Base-by-base conservation (phyloP, 139 green algal genomes). In the Tetraselmis striata region DNA sequence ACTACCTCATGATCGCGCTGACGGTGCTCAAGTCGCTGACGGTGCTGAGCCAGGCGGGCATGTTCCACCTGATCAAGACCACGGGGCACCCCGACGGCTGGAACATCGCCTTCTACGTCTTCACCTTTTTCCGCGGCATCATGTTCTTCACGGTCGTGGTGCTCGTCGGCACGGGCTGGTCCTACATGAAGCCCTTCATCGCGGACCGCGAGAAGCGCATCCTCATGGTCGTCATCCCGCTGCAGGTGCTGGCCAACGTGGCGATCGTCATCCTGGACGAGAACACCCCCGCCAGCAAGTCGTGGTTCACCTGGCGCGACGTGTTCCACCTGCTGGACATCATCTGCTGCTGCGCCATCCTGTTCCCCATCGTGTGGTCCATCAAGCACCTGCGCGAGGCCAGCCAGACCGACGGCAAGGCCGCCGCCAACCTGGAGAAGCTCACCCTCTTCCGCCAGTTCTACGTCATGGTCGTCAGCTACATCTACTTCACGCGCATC, bases 401-500 rank as follows among this genome's bases (percentile, higher is more conserved):
- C 31, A 85, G 83, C 75, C 78, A 30, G 77, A 94, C 85, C 80
- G 91, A 87, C 91, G 95, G 86, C 84, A 95, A 91, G 85, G 93
- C 93, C 0, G 91, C 91, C 2, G 85, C 87, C 76, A 95, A 93
- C 84, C 78, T 96, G 32, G 85, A 93, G 83, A 97, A 98, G 90
- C 93, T 99, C 18, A 91, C 88, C 32, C 90, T 99, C 2, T 99
- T 99, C 89, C 88, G 95, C 58, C 93, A 98, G 84, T 98, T 99
- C 84, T 98, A 98, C 87, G 89, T 98, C 81, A 93, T 96, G 84
- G 90, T 97, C 24, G 92, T 97, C 75, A 87, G 93, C 30, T 99
- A 98, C 89, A 97, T 99, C 81, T 99, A 98, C 91, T 98, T 98
- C 89, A 99, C 95, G 2, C 89, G 96, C 79, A 98, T 99, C 82